Evolutionary conservation across 202 grass and related monocot species (phyloP).

Genomic region (Bolboschoenoplectus hybrid): DNA sequence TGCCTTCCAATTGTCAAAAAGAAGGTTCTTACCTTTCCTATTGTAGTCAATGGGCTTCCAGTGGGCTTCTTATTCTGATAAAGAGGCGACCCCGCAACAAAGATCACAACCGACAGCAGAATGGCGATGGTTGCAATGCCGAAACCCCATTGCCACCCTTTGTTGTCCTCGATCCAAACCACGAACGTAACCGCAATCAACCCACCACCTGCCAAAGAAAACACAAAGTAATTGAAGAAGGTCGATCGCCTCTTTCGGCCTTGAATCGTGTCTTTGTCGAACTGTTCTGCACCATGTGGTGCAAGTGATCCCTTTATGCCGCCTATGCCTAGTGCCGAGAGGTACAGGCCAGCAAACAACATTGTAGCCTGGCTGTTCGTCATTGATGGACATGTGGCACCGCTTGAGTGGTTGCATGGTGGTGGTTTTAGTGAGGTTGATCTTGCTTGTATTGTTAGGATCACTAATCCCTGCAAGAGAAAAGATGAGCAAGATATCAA

Average conservation of each 20-base stretch:
- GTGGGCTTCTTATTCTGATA: conserved; percentile 92
- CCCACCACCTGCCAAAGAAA: conserved; percentile 74
- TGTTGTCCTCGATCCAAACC: conserved; percentile 97
- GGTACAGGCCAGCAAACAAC: conserved; percentile 84
- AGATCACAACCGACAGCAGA: conserved; percentile 77
- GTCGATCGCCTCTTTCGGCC: conserved; percentile 79
- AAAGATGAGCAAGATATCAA: background rate
- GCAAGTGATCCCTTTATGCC: conserved; percentile 97
- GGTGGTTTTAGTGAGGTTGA: conserved; percentile 63
- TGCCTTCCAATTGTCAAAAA: no score
- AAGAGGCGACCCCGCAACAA: conserved; percentile 43
- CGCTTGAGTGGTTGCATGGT: conserved; percentile 37
- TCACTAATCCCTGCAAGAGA: conserved; percentile 60
- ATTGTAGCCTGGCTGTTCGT: conserved; percentile 56
- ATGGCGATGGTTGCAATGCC: conserved; percentile 81
- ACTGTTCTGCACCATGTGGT: conserved; percentile 88
- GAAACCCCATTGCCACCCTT: conserved; percentile 91
- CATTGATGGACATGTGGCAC: conserved; percentile 39
- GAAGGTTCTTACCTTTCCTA: conserved; percentile 55
- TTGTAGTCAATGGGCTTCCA: conserved; percentile 78
- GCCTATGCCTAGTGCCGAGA: conserved; percentile 83
- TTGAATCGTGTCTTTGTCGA: conserved; percentile 55
- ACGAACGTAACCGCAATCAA: conserved; percentile 87
- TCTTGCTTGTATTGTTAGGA: conserved; percentile 77
- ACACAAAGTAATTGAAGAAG: conserved; percentile 99